Conservation (phyloP, 2,329 filamentous ascomycete species). For the Epichloe amarillans region DNA sequence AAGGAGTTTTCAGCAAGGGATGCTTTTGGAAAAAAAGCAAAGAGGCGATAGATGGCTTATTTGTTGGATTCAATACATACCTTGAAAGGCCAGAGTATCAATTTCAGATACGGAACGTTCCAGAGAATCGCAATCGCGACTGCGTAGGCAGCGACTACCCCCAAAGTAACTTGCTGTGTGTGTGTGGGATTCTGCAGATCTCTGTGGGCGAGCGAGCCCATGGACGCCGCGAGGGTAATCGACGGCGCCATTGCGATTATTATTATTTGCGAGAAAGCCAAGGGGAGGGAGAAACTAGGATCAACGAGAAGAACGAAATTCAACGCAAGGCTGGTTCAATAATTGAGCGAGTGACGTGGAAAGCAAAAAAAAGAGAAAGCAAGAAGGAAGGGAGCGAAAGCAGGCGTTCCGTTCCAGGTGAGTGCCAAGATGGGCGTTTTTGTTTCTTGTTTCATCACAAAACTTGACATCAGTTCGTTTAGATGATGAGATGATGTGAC, state of each 20-base stretch:
- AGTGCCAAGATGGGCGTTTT: too few species aligned
- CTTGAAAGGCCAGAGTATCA: constrained; percentile 71
- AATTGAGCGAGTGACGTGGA: too few species aligned
- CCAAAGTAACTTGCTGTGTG: constrained; percentile 58
- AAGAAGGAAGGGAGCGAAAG: too few species aligned
- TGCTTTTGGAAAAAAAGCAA: neutral
- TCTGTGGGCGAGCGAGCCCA: constrained; percentile 14
- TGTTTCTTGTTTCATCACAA: too few species aligned
- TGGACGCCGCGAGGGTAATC: neutral
- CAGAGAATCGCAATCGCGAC: constrained; percentile 64
- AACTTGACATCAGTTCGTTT: too few species aligned
- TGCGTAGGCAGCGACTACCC: constrained; percentile 57
- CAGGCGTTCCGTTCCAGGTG: too few species aligned
- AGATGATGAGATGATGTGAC: too few species aligned
- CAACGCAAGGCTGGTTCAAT: too few species aligned
- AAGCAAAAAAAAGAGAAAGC: too few species aligned
- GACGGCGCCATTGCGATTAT: constrained; percentile 2
- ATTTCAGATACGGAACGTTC: constrained; percentile 67
- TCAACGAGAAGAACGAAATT: too few species aligned
- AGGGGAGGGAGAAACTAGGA: too few species aligned
- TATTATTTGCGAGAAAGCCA: neutral
- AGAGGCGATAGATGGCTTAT: neutral
- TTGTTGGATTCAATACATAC: constrained; percentile 21
- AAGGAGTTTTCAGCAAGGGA: neutral
- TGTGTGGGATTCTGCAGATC: constrained; percentile 45